Evolutionary conservation across 2,329 filamentous ascomycete genomes (phyloP).

Genomic region (Bipolaris victoriae): DNA sequence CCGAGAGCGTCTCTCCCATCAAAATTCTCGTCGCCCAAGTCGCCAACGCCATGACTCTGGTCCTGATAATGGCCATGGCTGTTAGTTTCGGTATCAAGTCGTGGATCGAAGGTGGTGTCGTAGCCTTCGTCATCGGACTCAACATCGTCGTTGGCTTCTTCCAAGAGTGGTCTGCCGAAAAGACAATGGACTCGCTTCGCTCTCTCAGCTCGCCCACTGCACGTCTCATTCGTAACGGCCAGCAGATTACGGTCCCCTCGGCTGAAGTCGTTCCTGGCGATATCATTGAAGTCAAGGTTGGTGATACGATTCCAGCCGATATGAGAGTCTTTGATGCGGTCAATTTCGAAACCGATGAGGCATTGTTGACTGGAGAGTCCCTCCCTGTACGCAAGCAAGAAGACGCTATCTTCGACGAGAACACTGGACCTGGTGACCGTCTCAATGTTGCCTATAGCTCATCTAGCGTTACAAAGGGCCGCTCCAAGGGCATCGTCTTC

Average conservation of each 20-base stretch:
- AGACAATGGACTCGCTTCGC: constrained; percentile 56
- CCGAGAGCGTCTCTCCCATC: constrained; percentile 69
- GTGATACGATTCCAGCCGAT: constrained; percentile 73
- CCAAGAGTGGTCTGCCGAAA: constrained; percentile 56
- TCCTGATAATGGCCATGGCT: constrained; percentile 58
- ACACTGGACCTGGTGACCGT: constrained; percentile 69
- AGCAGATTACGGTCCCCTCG: constrained; percentile 58
- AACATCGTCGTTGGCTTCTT: constrained; percentile 56
- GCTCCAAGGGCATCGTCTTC: constrained; percentile 70
- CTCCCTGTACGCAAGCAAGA: constrained; percentile 68
- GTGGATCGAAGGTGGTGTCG: constrained; percentile 57
- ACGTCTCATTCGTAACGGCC: constrained; percentile 59
- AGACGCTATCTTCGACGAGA: constrained; percentile 58
- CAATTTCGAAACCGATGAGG: constrained; percentile 78
- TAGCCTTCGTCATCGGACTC: constrained; percentile 53
- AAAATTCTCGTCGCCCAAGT: constrained; percentile 76
- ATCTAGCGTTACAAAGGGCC: constrained; percentile 51
- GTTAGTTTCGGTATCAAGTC: constrained; percentile 56
- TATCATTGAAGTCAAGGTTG: constrained; percentile 65
- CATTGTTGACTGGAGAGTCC: constrained; percentile 73
- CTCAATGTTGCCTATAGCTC: constrained; percentile 72
- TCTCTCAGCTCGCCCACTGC: constrained; percentile 55
- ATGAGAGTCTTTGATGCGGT: constrained; percentile 63
- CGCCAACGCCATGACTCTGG: constrained; percentile 78
- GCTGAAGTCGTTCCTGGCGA: constrained; percentile 70